Evolutionary conservation across 768 basidiomycete genomes (phyloP), one percentile per base, ranked within the genome.

Genomic region (Suillus lakei): DNA sequence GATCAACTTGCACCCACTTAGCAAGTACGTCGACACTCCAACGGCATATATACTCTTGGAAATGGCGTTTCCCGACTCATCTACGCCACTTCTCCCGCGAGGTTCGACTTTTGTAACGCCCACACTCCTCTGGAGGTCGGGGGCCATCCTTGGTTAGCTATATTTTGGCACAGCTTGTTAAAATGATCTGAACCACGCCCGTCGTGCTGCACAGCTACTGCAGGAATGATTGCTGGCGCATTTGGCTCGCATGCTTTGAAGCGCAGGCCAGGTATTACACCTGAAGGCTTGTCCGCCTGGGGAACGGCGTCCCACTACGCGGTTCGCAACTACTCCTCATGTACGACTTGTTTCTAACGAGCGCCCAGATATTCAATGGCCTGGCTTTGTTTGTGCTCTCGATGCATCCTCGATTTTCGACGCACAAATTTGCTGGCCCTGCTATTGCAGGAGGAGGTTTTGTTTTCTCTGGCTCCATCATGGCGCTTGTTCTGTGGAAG

Each of bases 231-330:
- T 32, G 73, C 85, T 34, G 89, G 88, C 9, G 91, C 90, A 54
- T 91, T 91, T 74, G 91, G 91, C 68, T 79, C 87, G 13, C 91
- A 92, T 74, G 86, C 78, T 13, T 80, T 92, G 63, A 82, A 82
- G 66, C 73, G 76, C n/a, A 75, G 79, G 51, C 70, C 77, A 21
- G 83, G 83, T 0, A 80, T 87, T 9, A 84, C 86, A 9, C 59
- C 81, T 12, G 87, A 87, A 26, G 79, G 81, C 30, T 73, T 91
- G 6, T 78, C 83, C 21, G 85, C 86, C n/a, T 92, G 88, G 85
- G 78, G 79, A 65, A 88, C 83, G 23, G 91, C 88, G 6, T 78
- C 89, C 8, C 79, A 80, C 66, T 92, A 91, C 73, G 83, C 86
- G 69, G 90, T 92, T 73, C 43, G 84, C 71, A 32, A 15, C 28